Base-by-base conservation (phyloP, 768 basidiomycete genomes). In the Podaxis sp. region DNA sequence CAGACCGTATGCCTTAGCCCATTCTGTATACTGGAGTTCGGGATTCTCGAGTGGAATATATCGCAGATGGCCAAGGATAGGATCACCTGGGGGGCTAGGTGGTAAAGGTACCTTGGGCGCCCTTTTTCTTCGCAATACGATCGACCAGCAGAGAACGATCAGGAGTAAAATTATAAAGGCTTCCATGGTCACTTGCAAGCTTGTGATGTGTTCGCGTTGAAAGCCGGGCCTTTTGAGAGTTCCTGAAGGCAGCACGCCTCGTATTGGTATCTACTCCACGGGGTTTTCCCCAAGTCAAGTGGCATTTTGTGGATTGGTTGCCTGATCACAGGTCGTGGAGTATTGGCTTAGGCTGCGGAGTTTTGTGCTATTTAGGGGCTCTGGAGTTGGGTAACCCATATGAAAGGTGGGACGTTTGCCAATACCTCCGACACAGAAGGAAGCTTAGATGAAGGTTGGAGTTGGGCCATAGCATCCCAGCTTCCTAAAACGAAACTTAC, bases 1-100 rank as follows among this genome's bases (percentile, higher is more conserved):
- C 57, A n/a, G 4, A 52, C 58, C 58, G 3, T 52, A 59, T 12
- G 8, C n/a, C 58, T 59, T 52, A 7, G 58, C 27, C 58, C 58
- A 59, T 50, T 59, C 37, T 1, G 58, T 38, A 15, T 50, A 51
- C 24, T 19, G 33, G 3, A 25, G 6, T 12, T 51, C 58, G 3
- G 58, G 49, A 7, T 36, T 38, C 9, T 59, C 58, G 1, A 9
- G 7, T 13, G 58, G 58, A 5, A 59, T 51, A 8, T 51, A 51
- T 22, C 49, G 33, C 11, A 59, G 3, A 41, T 59, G 58, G 4
- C 49, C 58, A 4, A 50, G 33, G 15, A 59, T 51, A 6, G 58
- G 58, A 11, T 59, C 58, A 2, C 49, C 37, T 0, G 58, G 58
- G 0, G 58, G 58, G 7, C 58, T 27, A 12, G 58, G 58, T 1